Evolutionary conservation across 1,284 basidiomycete genomes (phyloP), one percentile per base, ranked within the genome.

Genomic region (Trametes pubescens): DNA sequence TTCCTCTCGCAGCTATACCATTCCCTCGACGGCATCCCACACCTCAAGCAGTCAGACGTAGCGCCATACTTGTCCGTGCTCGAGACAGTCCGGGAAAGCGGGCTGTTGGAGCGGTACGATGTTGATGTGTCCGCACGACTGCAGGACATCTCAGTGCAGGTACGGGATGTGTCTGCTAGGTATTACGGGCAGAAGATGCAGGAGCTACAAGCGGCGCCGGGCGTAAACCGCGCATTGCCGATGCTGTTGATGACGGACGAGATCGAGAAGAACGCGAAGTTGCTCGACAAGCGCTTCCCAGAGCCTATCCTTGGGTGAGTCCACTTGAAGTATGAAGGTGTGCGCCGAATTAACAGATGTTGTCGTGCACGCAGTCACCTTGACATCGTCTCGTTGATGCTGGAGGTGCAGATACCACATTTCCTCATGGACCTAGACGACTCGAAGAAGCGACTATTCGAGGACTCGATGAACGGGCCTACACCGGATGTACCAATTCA

Each of bases 1-100:
- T 93, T 96, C 78, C 84, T 97, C 13, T 90, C 93, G 16, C 86
- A 84, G 13, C 80, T 97, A n/a, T 96, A 96, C 74, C 93, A 96
- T 70, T 80, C 89, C 14, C 89, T 96, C 81, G 92, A 96, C 65
- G 77, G 83, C 18, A 78, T 95, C 35, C 88, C 92, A 18, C 84
- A 85, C 53, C 77, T 94, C 71, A 94, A 93, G 74, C 83, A 81
- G 29, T 81, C 88, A 8, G 89, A 91, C 47, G 75, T 94, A 26
- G 82, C 85, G 44, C 84, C 87, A 0, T 92, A 84, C 68, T 77
- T 92, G 7, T 79, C 82, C 13, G 84, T 96, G 2, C 80, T 93
- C 13, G 88, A 92, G 64, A 85, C 88, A n/a, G 84, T 96, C 5
- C 83, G 84, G 24, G 87, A 89, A 37, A 92, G 87, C 58, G 85